These are phyloP conservation scores for Stagonosporopsis rhizophila DNA, from an alignment of 2,329 filamentous ascomycete species.

Conservation along the genomic window DNA sequence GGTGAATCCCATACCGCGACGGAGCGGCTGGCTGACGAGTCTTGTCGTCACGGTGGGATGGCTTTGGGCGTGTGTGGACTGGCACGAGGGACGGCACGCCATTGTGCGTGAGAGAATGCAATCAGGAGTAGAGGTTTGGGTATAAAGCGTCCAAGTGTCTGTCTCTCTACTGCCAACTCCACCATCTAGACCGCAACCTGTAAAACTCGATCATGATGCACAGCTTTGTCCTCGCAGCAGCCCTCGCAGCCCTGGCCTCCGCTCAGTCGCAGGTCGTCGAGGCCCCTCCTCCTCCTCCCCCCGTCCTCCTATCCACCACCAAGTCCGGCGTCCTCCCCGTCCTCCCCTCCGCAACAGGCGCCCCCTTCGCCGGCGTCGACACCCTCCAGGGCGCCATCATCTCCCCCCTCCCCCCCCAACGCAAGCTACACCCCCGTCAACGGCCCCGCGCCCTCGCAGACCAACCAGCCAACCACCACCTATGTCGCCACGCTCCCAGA, in stretches of 20 bases:
- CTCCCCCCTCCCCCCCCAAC: slow-evolving; percentile 27
- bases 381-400: slow-evolving; percentile 40
- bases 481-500: slow-evolving; percentile 34
- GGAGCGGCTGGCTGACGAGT: slow-evolving; percentile 3
- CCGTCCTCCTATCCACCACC: slow-evolving; percentile 24
- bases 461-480: slow-evolving; percentile 28
- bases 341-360: slow-evolving; percentile 18
- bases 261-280: slow-evolving; percentile 28
- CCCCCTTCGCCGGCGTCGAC: slow-evolving; percentile 30
- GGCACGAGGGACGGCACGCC: neutral
- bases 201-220: neutral
- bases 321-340: slow-evolving; percentile 35
- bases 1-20: neutral
- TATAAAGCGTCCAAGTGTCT: slow-evolving; percentile 1
- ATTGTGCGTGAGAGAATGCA: neutral
- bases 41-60: slow-evolving; percentile 7
- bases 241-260: slow-evolving; percentile 16
- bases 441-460: slow-evolving; percentile 31
- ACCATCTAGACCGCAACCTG: neutral
- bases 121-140: neutral
- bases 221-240: slow-evolving; percentile 16
- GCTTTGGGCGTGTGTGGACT: no score
- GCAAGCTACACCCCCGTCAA: slow-evolving; percentile 32
- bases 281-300: slow-evolving; percentile 25
- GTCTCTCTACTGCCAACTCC: neutral